phyloP scores from a whole-genome alignment of 176 grass and related monocot species.

The Chloris gayana region DNA sequence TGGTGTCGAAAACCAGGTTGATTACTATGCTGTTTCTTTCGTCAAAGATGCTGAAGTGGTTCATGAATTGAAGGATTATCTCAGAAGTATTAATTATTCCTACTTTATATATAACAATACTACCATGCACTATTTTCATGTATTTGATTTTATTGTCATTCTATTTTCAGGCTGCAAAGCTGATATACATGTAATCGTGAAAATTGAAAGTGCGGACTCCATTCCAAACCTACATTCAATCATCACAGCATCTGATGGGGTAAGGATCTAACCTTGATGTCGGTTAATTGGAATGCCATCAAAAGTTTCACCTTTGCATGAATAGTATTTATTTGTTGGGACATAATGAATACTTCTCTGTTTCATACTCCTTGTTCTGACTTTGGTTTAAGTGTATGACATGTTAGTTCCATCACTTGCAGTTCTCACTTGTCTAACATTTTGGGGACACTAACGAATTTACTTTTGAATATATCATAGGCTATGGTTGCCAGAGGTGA shows the following conservation, averaged over 20 bases:
- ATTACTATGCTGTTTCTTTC: slow-evolving; percentile 99
- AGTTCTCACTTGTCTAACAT: slow-evolving; percentile 3
- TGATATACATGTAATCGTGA: slow-evolving; percentile 94
- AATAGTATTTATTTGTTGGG: slow-evolving; percentile 26
- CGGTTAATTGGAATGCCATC: slow-evolving; percentile 22
- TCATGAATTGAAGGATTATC: slow-evolving; percentile 94
- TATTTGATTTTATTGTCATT: slow-evolving; percentile 32
- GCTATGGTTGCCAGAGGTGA: slow-evolving; percentile 99
- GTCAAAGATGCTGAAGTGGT: slow-evolving; percentile 99
- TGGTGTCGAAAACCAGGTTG: slow-evolving; percentile 97
- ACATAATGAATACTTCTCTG: slow-evolving; percentile 35
- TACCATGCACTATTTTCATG: not conserved
- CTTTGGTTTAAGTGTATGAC: not conserved
- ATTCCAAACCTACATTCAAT: slow-evolving; percentile 96
- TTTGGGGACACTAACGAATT: not conserved
- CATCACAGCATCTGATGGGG: slow-evolving; percentile 97
- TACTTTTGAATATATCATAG: slow-evolving; percentile 44
- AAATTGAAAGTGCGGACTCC: slow-evolving; percentile 99
- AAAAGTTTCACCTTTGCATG: slow-evolving; percentile 21
- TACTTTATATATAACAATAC: slow-evolving; percentile 33
- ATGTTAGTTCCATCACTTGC: not conserved
- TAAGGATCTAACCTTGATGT: slow-evolving; percentile 45
- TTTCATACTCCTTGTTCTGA: slow-evolving; percentile 3
- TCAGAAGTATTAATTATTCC: slow-evolving; percentile 67
- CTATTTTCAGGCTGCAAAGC: slow-evolving; percentile 72